Conservation (phyloP, 208 protist genomes). For the Trichomonas tenax region DNA sequence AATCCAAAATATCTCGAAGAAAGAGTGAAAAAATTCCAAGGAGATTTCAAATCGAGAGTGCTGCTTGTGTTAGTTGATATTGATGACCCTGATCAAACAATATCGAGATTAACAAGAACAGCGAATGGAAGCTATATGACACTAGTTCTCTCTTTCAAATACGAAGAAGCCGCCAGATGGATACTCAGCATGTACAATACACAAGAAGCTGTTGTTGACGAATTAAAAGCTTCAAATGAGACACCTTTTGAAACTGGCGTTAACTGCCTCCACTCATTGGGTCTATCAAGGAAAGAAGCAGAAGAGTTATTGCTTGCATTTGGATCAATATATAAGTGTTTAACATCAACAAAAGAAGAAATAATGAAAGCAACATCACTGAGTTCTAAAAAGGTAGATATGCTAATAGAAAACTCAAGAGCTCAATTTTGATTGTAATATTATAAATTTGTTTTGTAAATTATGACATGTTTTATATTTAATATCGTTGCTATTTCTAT, state of each 20-base stretch:
- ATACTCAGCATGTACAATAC: background rate
- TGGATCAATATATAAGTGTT: background rate
- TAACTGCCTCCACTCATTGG: background rate
- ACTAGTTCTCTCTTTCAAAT: background rate
- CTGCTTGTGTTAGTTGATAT: background rate
- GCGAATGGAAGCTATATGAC: background rate
- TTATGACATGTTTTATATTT: too few relatives aligned
- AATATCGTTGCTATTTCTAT: too few relatives aligned
- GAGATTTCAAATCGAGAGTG: background rate
- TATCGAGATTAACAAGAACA: background rate
- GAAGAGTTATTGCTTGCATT: background rate
- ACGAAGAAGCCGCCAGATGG: background rate
- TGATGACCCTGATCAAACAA: background rate
- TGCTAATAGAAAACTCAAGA: background rate
- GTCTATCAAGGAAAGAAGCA: background rate
- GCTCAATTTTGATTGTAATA: background rate
- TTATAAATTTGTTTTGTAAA: too few relatives aligned
- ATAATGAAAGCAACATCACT: background rate
- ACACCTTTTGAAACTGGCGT: background rate
- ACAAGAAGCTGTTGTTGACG: background rate
- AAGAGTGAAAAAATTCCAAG: background rate
- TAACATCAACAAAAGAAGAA: background rate
- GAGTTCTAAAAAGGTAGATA: background rate
- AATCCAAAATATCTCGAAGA: background rate
- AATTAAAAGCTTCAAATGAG: background rate